phyloP scores from a whole-genome alignment of 2,329 filamentous ascomycete genomes.

The Neopestalotiopsis clavispora region DNA sequence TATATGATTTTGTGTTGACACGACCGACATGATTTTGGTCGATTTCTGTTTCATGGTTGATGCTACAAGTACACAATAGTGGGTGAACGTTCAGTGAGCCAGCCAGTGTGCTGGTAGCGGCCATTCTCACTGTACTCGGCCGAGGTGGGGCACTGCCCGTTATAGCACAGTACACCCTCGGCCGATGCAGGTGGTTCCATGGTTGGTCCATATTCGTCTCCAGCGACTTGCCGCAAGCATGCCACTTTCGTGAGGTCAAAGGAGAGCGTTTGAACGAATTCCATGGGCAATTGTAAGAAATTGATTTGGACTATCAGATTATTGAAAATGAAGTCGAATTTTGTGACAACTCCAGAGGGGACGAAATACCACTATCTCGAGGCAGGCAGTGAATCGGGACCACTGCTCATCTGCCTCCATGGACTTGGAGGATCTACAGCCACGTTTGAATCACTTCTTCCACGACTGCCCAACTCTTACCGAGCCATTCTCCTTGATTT shows the following conservation, averaged over 20 bases:
- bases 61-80: no score
- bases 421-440: constrained; percentile 32
- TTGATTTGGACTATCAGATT: no score
- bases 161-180: not conserved
- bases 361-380: constrained; percentile 33
- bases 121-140: not conserved
- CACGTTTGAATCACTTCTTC: constrained; percentile 28
- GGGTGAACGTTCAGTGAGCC: no score
- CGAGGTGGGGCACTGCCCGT: not conserved
- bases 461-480: constrained; percentile 22
- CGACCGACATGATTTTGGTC: no score
- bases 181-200: not conserved
- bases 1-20: no score
- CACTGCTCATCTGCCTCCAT: constrained; percentile 33
- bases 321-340: constrained; percentile 14
- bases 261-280: no score
- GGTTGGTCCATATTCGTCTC: no score
- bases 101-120: not conserved
- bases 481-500: constrained; percentile 31
- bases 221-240: no score
- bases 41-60: no score
- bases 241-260: no score
- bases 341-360: constrained; percentile 24
- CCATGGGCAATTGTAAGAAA: no score
- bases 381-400: constrained; percentile 27